Percentiles rank a stretch among this genome's conserved stretches.
phyloP scores from a whole-genome alignment of 1,284 basidiomycete species.

The Neotropicomus parvogracilis region DNA sequence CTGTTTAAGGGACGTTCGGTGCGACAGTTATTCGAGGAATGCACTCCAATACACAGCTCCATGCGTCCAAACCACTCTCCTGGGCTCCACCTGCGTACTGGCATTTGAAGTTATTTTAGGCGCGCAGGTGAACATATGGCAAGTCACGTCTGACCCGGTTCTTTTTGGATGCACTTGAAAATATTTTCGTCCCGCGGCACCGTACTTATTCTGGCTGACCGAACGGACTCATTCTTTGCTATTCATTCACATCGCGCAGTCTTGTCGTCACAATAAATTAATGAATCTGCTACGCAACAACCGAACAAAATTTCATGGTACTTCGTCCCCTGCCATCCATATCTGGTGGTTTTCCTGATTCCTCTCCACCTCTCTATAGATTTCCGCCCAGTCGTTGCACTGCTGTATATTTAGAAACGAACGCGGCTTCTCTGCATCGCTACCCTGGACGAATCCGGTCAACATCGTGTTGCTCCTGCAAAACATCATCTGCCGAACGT shows the following conservation, averaged over 20 bases:
- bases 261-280: background rate
- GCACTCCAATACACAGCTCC: too few species aligned
- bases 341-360: background rate
- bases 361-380: background rate
- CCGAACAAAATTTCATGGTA: background rate
- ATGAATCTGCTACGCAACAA: background rate
- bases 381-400: constrained; percentile 2
- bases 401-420: constrained; percentile 1
- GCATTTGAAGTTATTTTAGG: too few species aligned
- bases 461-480: constrained; percentile 7
- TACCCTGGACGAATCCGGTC: constrained; percentile 2
- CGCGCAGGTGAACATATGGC: too few species aligned
- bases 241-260: background rate
- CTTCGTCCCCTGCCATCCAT: background rate
- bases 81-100: too few species aligned
- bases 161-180: too few species aligned
- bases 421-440: background rate
- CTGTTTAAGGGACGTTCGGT: too few species aligned
- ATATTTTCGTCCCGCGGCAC: too few species aligned
- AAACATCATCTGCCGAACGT: constrained; percentile 6
- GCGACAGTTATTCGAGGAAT: too few species aligned
- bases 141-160: too few species aligned
- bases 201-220: background rate
- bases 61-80: too few species aligned
- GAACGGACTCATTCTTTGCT: background rate